A percentile compares a stretch with the other conserved stretches of the same genome.
These are phyloP conservation scores for Metschnikowia lachancei DNA, from an alignment of 805 yeast species.

Conservation along the genomic window DNA sequence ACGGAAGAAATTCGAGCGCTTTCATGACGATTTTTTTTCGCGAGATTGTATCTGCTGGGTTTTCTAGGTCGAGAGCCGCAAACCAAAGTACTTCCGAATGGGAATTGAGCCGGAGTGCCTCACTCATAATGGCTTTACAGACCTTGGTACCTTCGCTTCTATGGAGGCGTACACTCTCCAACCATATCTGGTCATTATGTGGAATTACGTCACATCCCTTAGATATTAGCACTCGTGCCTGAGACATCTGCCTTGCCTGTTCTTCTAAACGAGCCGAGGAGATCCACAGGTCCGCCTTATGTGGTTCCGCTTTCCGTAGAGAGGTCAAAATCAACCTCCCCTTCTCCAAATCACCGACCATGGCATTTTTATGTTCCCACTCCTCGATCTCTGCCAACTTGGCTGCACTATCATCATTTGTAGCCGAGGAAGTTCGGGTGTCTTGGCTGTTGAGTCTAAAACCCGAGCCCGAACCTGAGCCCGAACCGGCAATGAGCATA, in stretches of 20 bases:
- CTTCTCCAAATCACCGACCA: constrained; percentile 29
- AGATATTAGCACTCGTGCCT: constrained; percentile 61
- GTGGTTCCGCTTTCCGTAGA: constrained; percentile 68
- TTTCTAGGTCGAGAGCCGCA: constrained; percentile 64
- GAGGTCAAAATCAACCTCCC: constrained; percentile 63
- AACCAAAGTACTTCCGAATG: constrained; percentile 68
- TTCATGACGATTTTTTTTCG: constrained; percentile 62
- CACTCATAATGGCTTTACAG: constrained; percentile 59
- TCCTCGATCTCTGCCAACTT: constrained; percentile 16
- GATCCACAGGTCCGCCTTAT: constrained; percentile 77
- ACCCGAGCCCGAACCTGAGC: constrained; percentile 4
- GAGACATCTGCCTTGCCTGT: constrained; percentile 49
- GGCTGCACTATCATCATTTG: background rate
- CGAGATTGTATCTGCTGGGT: constrained; percentile 42
- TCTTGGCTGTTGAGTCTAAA: constrained; percentile 13
- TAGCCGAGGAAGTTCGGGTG: background rate
- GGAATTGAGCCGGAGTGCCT: constrained; percentile 59
- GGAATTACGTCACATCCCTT: constrained; percentile 76
- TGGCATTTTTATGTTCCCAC: constrained; percentile 13
- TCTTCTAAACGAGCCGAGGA: constrained; percentile 80
- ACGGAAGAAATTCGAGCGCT: constrained; percentile 67
- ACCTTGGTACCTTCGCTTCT: constrained; percentile 36
- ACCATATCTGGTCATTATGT: constrained; percentile 71
- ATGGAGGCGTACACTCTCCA: constrained; percentile 70
- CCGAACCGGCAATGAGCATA: constrained; percentile 43